These are phyloP conservation scores for Canavalia ensiformis DNA, from an alignment of 306 rosid species.

Conservation along the genomic window DNA sequence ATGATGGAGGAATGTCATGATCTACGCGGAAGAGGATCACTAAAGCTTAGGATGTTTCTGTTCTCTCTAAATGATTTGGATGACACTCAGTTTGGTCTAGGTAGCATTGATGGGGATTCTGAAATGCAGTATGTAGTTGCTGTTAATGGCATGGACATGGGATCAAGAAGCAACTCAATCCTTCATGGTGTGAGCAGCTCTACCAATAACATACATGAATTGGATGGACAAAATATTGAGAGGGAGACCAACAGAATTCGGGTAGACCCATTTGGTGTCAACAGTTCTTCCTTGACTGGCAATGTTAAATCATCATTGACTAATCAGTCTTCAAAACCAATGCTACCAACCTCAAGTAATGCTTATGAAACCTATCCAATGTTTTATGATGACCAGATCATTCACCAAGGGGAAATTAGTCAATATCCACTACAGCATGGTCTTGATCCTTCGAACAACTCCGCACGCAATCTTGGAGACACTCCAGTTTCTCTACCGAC, in stretches of 20 bases:
- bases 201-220: constrained; percentile 68
- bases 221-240: constrained; percentile 65
- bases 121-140: constrained; percentile 86
- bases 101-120: constrained; percentile 72
- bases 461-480: constrained; percentile 52
- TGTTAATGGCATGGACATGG: constrained; percentile 77
- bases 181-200: constrained; percentile 60
- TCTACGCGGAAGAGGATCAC: constrained; percentile 62
- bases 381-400: constrained; percentile 55
- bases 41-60: constrained; percentile 79
- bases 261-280: constrained; percentile 56
- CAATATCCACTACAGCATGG: constrained; percentile 63
- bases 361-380: constrained; percentile 61
- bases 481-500: constrained; percentile 56
- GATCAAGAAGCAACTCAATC: constrained; percentile 68
- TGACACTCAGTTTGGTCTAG: constrained; percentile 69
- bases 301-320: constrained; percentile 58
- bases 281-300: constrained; percentile 51
- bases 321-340: constrained; percentile 60
- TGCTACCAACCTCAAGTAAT: constrained; percentile 58
- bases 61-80: constrained; percentile 77
- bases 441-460: constrained; percentile 53
- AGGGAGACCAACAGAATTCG: constrained; percentile 54
- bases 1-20: constrained; percentile 90
- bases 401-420: constrained; percentile 59